phyloP scores from a whole-genome alignment of 345 rosid genomes.

The Lumnitzera racemosa region DNA sequence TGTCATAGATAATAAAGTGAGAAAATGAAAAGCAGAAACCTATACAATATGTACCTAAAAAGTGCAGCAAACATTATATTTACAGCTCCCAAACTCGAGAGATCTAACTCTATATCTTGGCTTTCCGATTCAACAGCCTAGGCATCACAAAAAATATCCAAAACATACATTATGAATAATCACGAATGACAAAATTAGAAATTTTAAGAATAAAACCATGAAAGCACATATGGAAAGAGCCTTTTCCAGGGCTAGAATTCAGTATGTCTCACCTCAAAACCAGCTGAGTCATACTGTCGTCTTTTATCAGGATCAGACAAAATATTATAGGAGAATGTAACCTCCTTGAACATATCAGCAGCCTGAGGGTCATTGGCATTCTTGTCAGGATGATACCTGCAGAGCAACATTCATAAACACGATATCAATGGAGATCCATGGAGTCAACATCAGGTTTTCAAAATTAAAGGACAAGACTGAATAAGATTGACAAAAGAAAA shows the following conservation, averaged over 20 bases:
- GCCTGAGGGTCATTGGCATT: conserved; percentile 89
- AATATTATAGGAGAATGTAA: conserved; percentile 82
- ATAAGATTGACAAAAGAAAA: no score
- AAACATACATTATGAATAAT: background rate
- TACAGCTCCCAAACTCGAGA: conserved; percentile 92
- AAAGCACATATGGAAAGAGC: background rate
- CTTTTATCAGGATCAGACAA: conserved; percentile 89
- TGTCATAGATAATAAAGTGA: background rate
- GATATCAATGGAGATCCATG: no score
- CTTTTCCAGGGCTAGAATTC: background rate
- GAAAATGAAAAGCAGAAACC: background rate
- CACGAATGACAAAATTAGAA: no score
- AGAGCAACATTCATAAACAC: conserved; percentile 1
- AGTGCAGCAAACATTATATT: conserved; percentile 94
- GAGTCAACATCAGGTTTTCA: background rate
- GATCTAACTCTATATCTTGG: conserved; percentile 92
- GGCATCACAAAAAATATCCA: conserved; percentile 11
- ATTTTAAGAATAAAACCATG: background rate
- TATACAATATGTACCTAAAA: conserved; percentile 48
- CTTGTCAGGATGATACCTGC: conserved; percentile 99
- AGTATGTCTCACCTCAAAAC: conserved; percentile 76
- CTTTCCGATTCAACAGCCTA: conserved; percentile 73
- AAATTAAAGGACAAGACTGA: no score
- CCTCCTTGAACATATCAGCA: conserved; percentile 92
- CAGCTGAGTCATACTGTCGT: conserved; percentile 82